These are phyloP conservation scores for Pilatotrama ljubarskyi DNA, from an alignment of 768 basidiomycete genomes.

Conservation along the genomic window DNA sequence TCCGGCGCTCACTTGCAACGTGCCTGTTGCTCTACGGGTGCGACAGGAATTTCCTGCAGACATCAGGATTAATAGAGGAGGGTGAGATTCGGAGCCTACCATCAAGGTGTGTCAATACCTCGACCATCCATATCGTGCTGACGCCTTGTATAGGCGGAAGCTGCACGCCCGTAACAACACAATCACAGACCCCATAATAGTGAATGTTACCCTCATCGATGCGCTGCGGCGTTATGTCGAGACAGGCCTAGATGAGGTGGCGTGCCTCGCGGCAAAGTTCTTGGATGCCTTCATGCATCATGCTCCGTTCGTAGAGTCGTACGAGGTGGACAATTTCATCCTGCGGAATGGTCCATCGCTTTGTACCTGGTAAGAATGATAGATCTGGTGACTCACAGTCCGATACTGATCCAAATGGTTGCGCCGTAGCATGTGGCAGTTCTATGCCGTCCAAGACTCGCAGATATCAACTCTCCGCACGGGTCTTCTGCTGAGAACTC, in stretches of 20 bases:
- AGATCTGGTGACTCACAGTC: not conserved
- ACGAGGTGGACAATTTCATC: constrained; percentile 75
- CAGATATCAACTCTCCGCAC: constrained; percentile 57
- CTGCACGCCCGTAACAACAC: constrained; percentile 41
- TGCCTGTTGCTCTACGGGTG: constrained; percentile 71
- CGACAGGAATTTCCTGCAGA: constrained; percentile 48
- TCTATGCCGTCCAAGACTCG: constrained; percentile 60
- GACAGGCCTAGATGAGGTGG: constrained; percentile 48
- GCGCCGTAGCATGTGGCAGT: constrained; percentile 58
- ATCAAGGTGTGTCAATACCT: constrained; percentile 48
- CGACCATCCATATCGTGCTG: not conserved
- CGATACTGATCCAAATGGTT: not conserved
- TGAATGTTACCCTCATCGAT: constrained; percentile 58
- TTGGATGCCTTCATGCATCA: constrained; percentile 59
- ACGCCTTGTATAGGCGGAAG: constrained; percentile 44
- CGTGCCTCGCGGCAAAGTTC: constrained; percentile 60
- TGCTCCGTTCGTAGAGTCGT: constrained; percentile 58
- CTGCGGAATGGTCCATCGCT: constrained; percentile 59
- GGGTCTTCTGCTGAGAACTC: constrained; percentile 54
- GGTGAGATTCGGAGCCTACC: constrained; percentile 53
- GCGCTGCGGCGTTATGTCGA: constrained; percentile 53
- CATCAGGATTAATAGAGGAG: constrained; percentile 47
- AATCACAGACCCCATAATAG: constrained; percentile 57
- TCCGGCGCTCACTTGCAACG: constrained; percentile 59
- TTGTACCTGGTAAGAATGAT: constrained; percentile 52